A percentile compares a stretch with the other conserved stretches of the same genome.
phyloP scores from a whole-genome alignment of 495 filamentous ascomycete genomes.

The Trichoderma asperelloides region DNA sequence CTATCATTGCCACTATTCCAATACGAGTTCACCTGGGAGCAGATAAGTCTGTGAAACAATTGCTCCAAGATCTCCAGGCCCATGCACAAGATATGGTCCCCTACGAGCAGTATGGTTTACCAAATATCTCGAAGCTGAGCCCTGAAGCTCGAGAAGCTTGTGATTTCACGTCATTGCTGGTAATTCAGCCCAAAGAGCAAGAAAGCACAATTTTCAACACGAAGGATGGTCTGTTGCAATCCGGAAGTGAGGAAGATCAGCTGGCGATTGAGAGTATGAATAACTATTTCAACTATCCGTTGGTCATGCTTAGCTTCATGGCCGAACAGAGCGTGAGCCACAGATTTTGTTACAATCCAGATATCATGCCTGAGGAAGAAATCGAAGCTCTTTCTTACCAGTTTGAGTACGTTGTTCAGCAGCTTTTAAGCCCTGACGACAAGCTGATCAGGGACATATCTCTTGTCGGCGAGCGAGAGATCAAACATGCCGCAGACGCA shows the following conservation, averaged over 20 bases:
- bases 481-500: constrained; percentile 18
- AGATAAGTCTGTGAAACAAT: constrained; percentile 11
- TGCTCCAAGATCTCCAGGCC: constrained; percentile 23
- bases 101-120: constrained; percentile 39
- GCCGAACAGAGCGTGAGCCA: background rate
- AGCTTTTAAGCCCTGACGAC: constrained; percentile 3
- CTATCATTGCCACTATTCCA: constrained; percentile 52
- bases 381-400: constrained; percentile 17
- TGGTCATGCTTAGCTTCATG: constrained; percentile 4
- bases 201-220: constrained; percentile 1
- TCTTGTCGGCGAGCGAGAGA: constrained; percentile 1
- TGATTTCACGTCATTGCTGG: constrained; percentile 16
- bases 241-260: background rate
- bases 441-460: background rate
- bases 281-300: constrained; percentile 9
- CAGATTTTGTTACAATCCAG: constrained; percentile 11
- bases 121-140: constrained; percentile 21
- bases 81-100: constrained; percentile 28
- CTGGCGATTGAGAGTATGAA: background rate
- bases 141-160: constrained; percentile 24
- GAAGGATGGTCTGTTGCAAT: background rate
- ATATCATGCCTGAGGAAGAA: constrained; percentile 13
- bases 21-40: constrained; percentile 26
- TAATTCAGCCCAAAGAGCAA: background rate
- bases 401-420: constrained; percentile 12